These are phyloP conservation scores for Cucurbita maxima DNA, from an alignment of 306 rosid genomes.

Conservation along the genomic window DNA sequence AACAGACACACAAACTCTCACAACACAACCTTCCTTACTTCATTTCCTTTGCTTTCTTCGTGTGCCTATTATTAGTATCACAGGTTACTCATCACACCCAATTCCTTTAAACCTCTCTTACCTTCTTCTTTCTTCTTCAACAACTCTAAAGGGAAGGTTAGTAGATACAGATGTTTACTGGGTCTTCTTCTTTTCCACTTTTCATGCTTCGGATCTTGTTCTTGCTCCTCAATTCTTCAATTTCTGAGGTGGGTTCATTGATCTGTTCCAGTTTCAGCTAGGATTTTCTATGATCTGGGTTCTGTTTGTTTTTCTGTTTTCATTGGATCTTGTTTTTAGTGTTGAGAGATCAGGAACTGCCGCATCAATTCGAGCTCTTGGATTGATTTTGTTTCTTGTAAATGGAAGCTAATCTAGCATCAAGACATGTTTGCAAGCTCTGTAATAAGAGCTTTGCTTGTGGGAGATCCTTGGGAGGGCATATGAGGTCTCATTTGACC, in stretches of 20 bases:
- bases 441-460: constrained; percentile 69
- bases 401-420: constrained; percentile 42
- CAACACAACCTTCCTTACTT: constrained; percentile 9
- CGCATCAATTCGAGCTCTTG: constrained; percentile 12
- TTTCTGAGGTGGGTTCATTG: constrained; percentile 17
- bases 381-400: not conserved
- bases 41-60: constrained; percentile 17
- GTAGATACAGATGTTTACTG: constrained; percentile 14
- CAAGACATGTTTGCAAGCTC: constrained; percentile 63
- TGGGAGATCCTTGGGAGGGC: constrained; percentile 91
- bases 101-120: not conserved
- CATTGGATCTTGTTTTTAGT: constrained; percentile 5
- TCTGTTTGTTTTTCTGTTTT: constrained; percentile 5
- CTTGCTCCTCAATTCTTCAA: constrained; percentile 10
- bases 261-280: constrained; percentile 3
- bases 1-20: constrained; percentile 19
- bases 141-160: constrained; percentile 11
- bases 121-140: not conserved
- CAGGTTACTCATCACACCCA: constrained; percentile 18
- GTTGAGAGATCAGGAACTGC: constrained; percentile 24
- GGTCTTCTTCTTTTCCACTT: constrained; percentile 13
- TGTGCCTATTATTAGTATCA: constrained; percentile 31
- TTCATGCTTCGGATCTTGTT: constrained; percentile 40
- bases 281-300: constrained; percentile 20
- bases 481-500: constrained; percentile 80